phyloP scores from a whole-genome alignment of 1,284 basidiomycete genomes.

The Ceratobasidium sp. region DNA sequence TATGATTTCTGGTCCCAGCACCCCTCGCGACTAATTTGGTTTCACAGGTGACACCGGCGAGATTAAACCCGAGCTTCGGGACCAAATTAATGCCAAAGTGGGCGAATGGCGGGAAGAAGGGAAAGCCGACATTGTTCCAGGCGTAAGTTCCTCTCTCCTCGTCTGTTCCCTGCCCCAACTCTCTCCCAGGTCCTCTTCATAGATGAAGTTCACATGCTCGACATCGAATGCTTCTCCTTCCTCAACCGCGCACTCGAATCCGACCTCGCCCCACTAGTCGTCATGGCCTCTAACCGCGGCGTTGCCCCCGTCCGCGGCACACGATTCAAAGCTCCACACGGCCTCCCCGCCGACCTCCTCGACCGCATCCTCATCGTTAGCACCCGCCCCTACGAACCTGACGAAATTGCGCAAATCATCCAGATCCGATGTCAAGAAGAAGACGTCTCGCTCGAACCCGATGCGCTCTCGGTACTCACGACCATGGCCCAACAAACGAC shows the following conservation, averaged over 20 bases:
- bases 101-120: constrained; percentile 99
- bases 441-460: constrained; percentile 86
- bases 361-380: constrained; percentile 97
- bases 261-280: constrained; percentile 93
- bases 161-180: background rate
- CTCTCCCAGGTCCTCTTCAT: constrained; percentile 82
- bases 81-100: constrained; percentile 97
- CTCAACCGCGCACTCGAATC: constrained; percentile 96
- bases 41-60: constrained; percentile 84
- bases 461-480: constrained; percentile 83
- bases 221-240: constrained; percentile 99
- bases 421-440: constrained; percentile 96
- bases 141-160: constrained; percentile 67
- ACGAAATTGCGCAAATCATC: constrained; percentile 92
- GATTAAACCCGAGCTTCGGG: constrained; percentile 97
- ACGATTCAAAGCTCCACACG: constrained; percentile 93
- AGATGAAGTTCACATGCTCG: constrained; percentile 99
- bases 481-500: constrained; percentile 90
- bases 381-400: constrained; percentile 89
- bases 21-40: constrained; percentile 72
- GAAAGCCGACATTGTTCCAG: constrained; percentile 97
- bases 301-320: constrained; percentile 96
- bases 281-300: constrained; percentile 98
- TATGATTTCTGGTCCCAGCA: constrained; percentile 66
- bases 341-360: constrained; percentile 93